A percentile compares a stretch with the other conserved stretches of the same genome.
Conservation (phyloP, 805 yeast genomes). For the Wickerhamomyces canadensis region DNA sequence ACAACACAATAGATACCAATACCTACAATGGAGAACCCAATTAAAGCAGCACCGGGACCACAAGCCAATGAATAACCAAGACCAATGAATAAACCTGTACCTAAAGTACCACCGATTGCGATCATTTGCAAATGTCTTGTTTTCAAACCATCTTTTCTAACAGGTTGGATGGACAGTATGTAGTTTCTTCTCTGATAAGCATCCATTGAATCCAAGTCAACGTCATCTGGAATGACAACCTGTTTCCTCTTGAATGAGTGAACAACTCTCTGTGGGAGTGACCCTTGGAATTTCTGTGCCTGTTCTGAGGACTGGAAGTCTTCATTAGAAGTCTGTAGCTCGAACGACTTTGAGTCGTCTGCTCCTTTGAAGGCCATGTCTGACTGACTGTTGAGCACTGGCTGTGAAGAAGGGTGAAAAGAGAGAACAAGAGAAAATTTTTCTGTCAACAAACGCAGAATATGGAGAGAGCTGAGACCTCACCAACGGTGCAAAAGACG, state of each 20-base stretch:
- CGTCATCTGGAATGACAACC: slow-evolving; percentile 14
- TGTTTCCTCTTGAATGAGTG: slow-evolving; percentile 22
- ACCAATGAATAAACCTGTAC: slow-evolving; percentile 68
- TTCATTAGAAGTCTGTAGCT: too few relatives aligned
- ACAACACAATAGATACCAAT: slow-evolving; percentile 54
- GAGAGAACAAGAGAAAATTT: too few relatives aligned
- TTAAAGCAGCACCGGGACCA: slow-evolving; percentile 64
- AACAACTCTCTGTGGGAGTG: not conserved
- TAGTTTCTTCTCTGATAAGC: slow-evolving; percentile 20
- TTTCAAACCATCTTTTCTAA: slow-evolving; percentile 33
- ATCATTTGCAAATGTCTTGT: slow-evolving; percentile 60
- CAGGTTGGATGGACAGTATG: slow-evolving; percentile 31
- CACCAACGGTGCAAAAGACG: too few relatives aligned
- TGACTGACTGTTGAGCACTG: too few relatives aligned
- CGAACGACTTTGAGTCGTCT: too few relatives aligned
- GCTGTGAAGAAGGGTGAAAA: too few relatives aligned
- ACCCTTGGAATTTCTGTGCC: not conserved
- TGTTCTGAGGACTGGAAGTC: too few relatives aligned
- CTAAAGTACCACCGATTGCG: slow-evolving; percentile 68
- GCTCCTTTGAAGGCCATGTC: too few relatives aligned
- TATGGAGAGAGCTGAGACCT: too few relatives aligned
- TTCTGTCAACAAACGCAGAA: too few relatives aligned
- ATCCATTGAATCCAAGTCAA: slow-evolving; percentile 16
- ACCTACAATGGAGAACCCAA: slow-evolving; percentile 51
- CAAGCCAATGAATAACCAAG: slow-evolving; percentile 50